Conservation (phyloP, 495 filamentous ascomycete species). For the Penicillium egyptiacum region DNA sequence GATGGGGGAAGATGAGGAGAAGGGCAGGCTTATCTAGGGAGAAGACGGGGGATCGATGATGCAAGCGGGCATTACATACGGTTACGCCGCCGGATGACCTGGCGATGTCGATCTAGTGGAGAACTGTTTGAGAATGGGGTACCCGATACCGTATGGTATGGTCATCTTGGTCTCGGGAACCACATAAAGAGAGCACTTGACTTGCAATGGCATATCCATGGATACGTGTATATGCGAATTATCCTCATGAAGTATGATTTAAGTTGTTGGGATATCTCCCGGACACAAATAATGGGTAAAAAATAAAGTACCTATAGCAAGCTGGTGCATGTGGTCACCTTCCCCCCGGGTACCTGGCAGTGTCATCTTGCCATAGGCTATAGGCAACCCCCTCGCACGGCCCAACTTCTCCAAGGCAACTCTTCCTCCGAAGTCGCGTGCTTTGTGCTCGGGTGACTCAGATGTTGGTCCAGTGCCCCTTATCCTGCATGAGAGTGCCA, state of each 20-base stretch:
- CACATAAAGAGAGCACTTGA: neutral
- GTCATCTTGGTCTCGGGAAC: constrained; percentile 1
- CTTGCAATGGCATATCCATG: neutral
- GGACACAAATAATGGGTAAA: neutral
- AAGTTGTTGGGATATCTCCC: constrained; percentile 1
- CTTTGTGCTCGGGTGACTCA: constrained; percentile 22
- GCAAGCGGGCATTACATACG: constrained; percentile 43
- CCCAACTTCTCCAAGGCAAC: constrained; percentile 25
- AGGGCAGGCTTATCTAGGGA: constrained; percentile 40
- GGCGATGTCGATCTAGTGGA: constrained; percentile 34
- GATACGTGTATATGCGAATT: neutral
- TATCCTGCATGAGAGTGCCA: constrained; percentile 4
- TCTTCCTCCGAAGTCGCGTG: constrained; percentile 35
- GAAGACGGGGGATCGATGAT: constrained; percentile 41
- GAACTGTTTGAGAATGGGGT: constrained; percentile 6
- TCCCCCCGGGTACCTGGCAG: constrained; percentile 31
- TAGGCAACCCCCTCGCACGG: constrained; percentile 18
- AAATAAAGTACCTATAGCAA: neutral
- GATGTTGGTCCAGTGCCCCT: constrained; percentile 3
- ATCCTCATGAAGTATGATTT: neutral
- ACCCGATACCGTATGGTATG: constrained; percentile 5
- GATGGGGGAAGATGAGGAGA: constrained; percentile 42
- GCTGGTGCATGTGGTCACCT: constrained; percentile 1
- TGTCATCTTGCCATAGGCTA: neutral
- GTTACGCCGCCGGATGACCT: constrained; percentile 28